Evolutionary conservation across 1,139 yeast genomes (phyloP), one percentile per base, ranked within the genome.

Genomic region (Nakaseomyces sp.): DNA sequence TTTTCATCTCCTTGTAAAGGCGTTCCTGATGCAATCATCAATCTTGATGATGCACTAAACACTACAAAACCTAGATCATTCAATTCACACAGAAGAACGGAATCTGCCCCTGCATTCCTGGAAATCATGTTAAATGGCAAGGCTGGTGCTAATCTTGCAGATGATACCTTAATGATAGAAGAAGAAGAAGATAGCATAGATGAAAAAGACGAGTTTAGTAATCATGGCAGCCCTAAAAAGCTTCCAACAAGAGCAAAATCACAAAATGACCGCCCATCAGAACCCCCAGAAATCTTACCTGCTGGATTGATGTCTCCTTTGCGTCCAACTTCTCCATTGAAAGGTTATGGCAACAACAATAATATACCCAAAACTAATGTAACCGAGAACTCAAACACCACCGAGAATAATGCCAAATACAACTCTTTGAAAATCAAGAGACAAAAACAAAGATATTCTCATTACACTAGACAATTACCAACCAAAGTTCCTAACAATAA

Each of bases 21-120:
- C 38, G 69, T 76, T 3, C 84, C 84, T 0, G 80, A 77, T 51
- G 81, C 83, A 3, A 70, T 77, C 26, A 79, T 79, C 32, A 82
- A 79, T 54, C 63, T 79, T 45, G 84, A 79, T 54, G 77, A 76
- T 45, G 79, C 79, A 9, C 63, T 76, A 12, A 63, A 75, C 15
- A 54, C 54, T 36, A 53, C 63, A 8, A 56, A 47, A 42, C 64
- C 63, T 26, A 53, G 53, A 41, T 56, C 61, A 5, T 59, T 57
- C 37, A 53, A 50, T 39, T 47, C 58, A 22, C 77, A 71, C 52
- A 66, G 72, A 55, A 63, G 76, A 49, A 64, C 75, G 1, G 77
- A 72, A 54, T 70, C 71, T 52, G 76, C 76, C 1, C 77, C 77
- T 2, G 64, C 65, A 7, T 74, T 69, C 44, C 51, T 69, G 30